Conservation (phyloP, 495 filamentous ascomycete genomes). For the Lasiosphaeria ovina region DNA sequence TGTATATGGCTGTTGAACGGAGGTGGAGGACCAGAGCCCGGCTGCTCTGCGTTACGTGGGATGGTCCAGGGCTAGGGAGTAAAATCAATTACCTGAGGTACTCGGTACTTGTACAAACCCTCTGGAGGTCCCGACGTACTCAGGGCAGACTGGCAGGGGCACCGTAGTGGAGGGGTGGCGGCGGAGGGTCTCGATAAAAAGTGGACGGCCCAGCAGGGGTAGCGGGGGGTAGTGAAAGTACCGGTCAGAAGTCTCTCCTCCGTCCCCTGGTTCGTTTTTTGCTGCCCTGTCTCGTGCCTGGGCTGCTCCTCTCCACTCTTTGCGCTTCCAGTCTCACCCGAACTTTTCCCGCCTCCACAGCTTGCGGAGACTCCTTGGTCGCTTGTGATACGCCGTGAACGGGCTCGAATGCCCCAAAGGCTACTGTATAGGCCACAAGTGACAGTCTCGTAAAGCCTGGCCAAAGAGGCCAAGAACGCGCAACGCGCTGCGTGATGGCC, state of each 20-base stretch:
- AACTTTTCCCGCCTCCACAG: conserved; percentile 5
- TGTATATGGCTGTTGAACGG: conserved; percentile 32
- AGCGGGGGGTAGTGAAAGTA: conserved; percentile 16
- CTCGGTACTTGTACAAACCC: conserved; percentile 31
- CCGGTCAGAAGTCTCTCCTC: conserved; percentile 11
- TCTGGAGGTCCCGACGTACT: conserved; percentile 27
- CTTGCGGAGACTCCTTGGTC: not conserved
- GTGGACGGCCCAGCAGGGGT: conserved; percentile 10
- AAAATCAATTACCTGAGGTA: conserved; percentile 29
- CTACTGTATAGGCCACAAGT: too few relatives aligned
- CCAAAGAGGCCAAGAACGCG: not conserved
- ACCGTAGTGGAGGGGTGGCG: conserved; percentile 20
- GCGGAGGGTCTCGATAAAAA: conserved; percentile 11
- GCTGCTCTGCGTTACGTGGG: conserved; percentile 21
- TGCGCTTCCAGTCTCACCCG: not conserved
- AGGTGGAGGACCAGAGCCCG: conserved; percentile 18
- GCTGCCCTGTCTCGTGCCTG: not conserved
- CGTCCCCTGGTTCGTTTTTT: not conserved
- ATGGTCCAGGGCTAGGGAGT: conserved; percentile 26
- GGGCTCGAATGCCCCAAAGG: not conserved
- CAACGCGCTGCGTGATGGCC: too few relatives aligned
- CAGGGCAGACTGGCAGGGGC: conserved; percentile 15
- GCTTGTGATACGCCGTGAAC: conserved; percentile 3
- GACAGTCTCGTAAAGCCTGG: too few relatives aligned
- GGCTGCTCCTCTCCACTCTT: not conserved